These are phyloP conservation scores for Claviceps monticola DNA, from an alignment of 2,329 filamentous ascomycete genomes.

Conservation along the genomic window DNA sequence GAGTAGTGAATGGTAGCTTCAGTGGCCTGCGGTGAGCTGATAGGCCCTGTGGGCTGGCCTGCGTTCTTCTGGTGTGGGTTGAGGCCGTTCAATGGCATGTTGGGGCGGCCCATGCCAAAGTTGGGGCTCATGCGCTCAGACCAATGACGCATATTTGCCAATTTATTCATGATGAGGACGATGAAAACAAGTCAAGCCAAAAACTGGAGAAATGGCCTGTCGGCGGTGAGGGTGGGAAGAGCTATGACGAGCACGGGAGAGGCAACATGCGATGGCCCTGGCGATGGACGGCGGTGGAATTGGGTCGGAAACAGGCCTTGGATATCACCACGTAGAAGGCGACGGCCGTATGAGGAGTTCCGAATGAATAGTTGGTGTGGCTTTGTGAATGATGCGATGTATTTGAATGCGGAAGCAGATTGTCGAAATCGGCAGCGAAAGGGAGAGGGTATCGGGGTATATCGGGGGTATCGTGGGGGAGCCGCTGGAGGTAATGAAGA, in stretches of 20 bases:
- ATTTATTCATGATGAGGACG: conserved; percentile 49
- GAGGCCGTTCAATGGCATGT: conserved; percentile 40
- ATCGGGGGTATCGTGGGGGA: conserved; percentile 7
- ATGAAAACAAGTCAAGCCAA: background rate
- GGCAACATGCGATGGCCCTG: conserved; percentile 6
- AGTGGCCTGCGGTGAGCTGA: conserved; percentile 55
- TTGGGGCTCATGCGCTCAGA: conserved; percentile 55
- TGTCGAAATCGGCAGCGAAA: conserved; percentile 10
- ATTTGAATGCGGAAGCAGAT: background rate
- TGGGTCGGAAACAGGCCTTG: conserved; percentile 14
- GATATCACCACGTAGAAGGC: conserved; percentile 8
- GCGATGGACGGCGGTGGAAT: conserved; percentile 10
- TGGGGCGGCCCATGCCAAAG: conserved; percentile 50
- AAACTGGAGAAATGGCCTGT: background rate
- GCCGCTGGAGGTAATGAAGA: background rate
- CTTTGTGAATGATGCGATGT: background rate
- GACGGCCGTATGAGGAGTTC: background rate
- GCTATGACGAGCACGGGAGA: background rate
- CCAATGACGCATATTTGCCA: conserved; percentile 61
- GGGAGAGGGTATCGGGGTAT: conserved; percentile 8
- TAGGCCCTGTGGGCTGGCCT: conserved; percentile 36
- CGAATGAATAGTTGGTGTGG: background rate
- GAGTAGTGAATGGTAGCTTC: conserved; percentile 78
- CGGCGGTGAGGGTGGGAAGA: conserved; percentile 3
- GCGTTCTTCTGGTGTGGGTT: conserved; percentile 45